Evolutionary conservation across 2,329 filamentous ascomycete species (phyloP), one percentile per base, ranked within the genome.

Genomic region (Alternaria infectoria): DNA sequence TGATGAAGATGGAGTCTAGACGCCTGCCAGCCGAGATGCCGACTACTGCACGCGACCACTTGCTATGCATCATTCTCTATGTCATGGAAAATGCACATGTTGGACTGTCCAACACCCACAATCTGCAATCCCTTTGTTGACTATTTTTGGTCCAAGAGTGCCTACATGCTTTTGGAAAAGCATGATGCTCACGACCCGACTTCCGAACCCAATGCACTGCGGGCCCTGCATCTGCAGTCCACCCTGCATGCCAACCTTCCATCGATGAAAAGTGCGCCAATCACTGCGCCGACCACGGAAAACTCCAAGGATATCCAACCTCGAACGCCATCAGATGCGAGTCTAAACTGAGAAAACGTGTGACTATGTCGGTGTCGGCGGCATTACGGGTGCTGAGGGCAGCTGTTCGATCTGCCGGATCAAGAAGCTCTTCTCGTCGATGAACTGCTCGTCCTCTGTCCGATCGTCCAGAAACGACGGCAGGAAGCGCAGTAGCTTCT

Each of bases 361-460:
- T 19, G 43, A 21, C 51, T 62, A 73, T 61, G 60, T 65, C 46
- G 72, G 65, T n/a, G 69, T 36, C 36, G 73, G 70, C 13, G 70
- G 72, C 15, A 67, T 67, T 17, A 74, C 57, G 0, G 78, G 78
- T 19, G 73, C 72, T 25, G 66, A 80, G 9, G 79, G 79, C 32
- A 81, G 71, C 54, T 79, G 73, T 69, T 88, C 86, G 75, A 99
- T 98, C 81, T 97, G 94, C 81, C 96, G 95, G 75, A 99, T 94
- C 74, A 99, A 84, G 78, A 98, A 99, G 72, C 96, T 95, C 77
- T 97, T 93, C 85, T 99, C 96, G 77, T 99, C 96, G 69, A 94
- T 96, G 79, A 99, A 99, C 81, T 99, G 96, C 80, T 98, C 96
- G 77, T 99, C 96, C 70, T 99, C 96, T 30, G 92, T 97, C 59